Percentiles rank a stretch among this genome's conserved stretches.
Conservation (phyloP, 2,329 filamentous ascomycete genomes). For the Coniochaeta sp. region DNA sequence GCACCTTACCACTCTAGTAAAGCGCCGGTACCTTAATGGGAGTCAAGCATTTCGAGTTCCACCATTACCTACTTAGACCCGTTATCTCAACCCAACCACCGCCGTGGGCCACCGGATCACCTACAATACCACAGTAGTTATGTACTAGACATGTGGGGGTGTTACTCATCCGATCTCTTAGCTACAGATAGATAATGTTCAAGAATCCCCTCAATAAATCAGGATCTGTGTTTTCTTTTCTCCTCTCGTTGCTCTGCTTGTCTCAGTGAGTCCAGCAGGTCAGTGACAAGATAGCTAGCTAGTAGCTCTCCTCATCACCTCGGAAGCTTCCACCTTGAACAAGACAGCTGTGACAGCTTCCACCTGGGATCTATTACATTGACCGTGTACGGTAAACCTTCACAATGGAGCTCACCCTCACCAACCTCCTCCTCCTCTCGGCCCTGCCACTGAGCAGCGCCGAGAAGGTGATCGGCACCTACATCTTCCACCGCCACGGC, state of each 20-base stretch:
- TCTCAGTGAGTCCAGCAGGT: neutral
- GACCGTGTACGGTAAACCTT: neutral
- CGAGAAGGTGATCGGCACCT: constrained; percentile 72
- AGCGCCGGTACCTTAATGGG: neutral
- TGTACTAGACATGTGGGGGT: neutral
- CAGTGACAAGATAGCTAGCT: neutral
- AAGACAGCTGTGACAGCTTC: neutral
- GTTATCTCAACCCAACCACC: neutral
- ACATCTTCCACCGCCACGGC: constrained; percentile 85
- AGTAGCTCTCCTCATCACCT: neutral
- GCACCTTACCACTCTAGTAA: too few species aligned
- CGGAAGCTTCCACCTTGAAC: neutral
- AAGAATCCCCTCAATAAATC: neutral
- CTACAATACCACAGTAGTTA: too few species aligned
- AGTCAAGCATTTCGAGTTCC: neutral
- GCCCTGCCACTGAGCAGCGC: constrained; percentile 27
- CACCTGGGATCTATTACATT: neutral
- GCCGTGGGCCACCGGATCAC: neutral
- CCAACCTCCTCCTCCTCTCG: constrained; percentile 29
- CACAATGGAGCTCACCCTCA: constrained; percentile 6
- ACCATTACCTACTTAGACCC: neutral
- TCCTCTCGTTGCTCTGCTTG: neutral
- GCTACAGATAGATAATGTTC: neutral
- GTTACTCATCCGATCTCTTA: neutral
- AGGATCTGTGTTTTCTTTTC: neutral